Evolutionary conservation across 2,329 filamentous ascomycete species (phyloP), one percentile per base, ranked within the genome.

Genomic region (Phaeosphaeria sp.): DNA sequence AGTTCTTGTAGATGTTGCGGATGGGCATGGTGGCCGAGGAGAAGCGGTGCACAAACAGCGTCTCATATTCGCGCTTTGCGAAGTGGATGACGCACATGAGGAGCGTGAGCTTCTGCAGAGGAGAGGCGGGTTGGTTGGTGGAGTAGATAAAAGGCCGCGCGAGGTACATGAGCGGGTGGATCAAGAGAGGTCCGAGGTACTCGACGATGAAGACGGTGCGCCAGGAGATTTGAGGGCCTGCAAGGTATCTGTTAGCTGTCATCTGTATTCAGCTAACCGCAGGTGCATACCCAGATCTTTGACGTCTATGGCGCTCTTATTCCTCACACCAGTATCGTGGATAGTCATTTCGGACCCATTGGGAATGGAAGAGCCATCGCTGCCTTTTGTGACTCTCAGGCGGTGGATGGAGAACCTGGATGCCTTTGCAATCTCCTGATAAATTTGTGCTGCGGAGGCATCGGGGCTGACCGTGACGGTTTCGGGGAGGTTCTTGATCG

Each of bases 131-230:
- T 42, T 69, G 83, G 72, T 74, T 81, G 72, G 70, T 82, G 63
- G 82, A 83, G 80, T 92, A 93, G 69, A 93, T 82, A 76, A 90
- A 88, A 22, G 90, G 87, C 49, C 93, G 90, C 54, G 91, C 82
- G 66, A 85, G 78, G 77, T 86, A 88, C 77, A 93, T 83, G 68
- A 91, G 82, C 46, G 87, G 86, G 81, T 97, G 93, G 80, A 98
- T 90, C 71, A 97, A 80, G 71, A 98, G 85, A 6, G 95, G 95
- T 3, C 95, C 95, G 65, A 95, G 80, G 79, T 99, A 99, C 80
- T 99, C 95, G 81, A 97, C 89, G 62, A 97, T 81, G 83, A 94
- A 99, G 77, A 98, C 94, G 59, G 92, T 95, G 64, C 88, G 89
- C 95, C 95, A 99, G 62, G 87, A 88, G 55, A 97, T 90, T 78